Evolutionary conservation across 2,329 filamentous ascomycete species (phyloP), one percentile per base, ranked within the genome.

Genomic region (Penicillium expansum): DNA sequence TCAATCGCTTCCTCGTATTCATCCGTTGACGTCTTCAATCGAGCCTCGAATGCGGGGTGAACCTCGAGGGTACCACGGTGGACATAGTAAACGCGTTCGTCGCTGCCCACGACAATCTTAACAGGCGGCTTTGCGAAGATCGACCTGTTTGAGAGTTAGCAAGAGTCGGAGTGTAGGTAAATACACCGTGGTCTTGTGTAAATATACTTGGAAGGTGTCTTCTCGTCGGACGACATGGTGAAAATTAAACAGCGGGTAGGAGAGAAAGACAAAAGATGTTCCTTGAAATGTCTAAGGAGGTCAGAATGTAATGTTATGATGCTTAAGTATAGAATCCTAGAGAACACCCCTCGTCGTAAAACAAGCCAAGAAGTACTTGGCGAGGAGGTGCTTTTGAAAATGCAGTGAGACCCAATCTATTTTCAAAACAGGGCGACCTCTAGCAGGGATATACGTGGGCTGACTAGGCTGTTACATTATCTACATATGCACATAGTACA

Each of bases 331-430:
- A 8, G 13, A 24, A n/a, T 13, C 7, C 18, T 18, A 18, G 24
- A 22, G 27, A 18, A 5, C 24, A 20, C 24, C 37, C 24, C n/a
- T 30, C 24, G 27, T 53, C 39, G 29, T n/a, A 20, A 29, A 44
- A 45, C 22, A 5, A 27, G 52, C 52, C 35, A 42, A 45, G 22
- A 44, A 38, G 33, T 49, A 30, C 45, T 37, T 18, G 32, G 29
- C 35, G n/a, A 20, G 5, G n/a, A 27, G 20, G 43, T 54, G 35
- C 52, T 54, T 35, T 49, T 48, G 52, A 29, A 27, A 13, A 48
- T 54, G 52, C 52, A 54, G n/a, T 49, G 43, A 49, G 33, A 42
- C 52, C 52, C 44, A 54, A 54, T 18, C 52, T 30, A 48, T 39
- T 48, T 39, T 27, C 35, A 41, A 32, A 33, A n/a, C 18, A 48